Percentiles rank a stretch among this genome's conserved stretches.
Conservation (phyloP, 2,329 filamentous ascomycete species). For the Hypoxylon sp. region DNA sequence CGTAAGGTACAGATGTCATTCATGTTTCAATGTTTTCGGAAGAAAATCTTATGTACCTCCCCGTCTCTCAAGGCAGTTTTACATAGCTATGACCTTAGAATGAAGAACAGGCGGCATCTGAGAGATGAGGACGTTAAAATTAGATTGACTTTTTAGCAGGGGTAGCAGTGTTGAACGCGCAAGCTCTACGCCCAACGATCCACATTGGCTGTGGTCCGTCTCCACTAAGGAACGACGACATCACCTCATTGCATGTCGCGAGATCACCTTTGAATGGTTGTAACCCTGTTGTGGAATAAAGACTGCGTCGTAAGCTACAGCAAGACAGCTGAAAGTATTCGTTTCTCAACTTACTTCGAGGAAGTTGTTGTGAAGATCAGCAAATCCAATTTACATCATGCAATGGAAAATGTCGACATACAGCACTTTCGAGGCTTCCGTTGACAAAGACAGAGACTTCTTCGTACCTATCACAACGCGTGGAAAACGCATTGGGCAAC, state of each 20-base stretch:
- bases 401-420: constrained; percentile 12
- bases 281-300: constrained; percentile 7
- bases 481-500: constrained; percentile 12
- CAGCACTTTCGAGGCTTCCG: neutral
- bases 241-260: constrained; percentile 1
- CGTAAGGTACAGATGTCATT: no score
- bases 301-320: constrained; percentile 20
- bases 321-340: constrained; percentile 7
- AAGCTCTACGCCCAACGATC: constrained; percentile 19
- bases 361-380: constrained; percentile 7
- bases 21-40: no score
- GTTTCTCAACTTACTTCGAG: constrained; percentile 5
- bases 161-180: constrained; percentile 23
- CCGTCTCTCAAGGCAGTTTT: neutral
- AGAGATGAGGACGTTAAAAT: constrained; percentile 13
- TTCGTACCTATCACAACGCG: neutral
- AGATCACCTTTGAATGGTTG: constrained; percentile 4
- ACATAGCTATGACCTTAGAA: neutral
- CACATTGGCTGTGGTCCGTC: constrained; percentile 8
- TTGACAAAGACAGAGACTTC: neutral
- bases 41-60: neutral
- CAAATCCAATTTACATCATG: constrained; percentile 11
- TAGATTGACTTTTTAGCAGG: constrained; percentile 17
- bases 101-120: neutral
- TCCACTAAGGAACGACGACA: constrained; percentile 14